Evolutionary conservation across 306 rosid genomes (phyloP).

Genomic region (Acmispon strigosus): DNA sequence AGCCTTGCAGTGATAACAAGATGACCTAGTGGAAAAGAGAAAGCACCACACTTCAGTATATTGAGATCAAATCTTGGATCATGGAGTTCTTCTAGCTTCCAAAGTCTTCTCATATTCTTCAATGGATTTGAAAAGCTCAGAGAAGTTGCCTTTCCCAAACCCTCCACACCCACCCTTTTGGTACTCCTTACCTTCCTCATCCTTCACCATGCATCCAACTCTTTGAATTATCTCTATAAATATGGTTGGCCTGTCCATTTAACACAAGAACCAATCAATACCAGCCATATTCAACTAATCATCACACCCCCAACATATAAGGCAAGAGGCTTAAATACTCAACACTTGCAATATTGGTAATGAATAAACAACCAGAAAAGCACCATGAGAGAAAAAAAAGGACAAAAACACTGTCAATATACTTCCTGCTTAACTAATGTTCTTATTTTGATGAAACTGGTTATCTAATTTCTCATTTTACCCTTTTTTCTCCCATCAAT

Average conservation of each 20-base stretch:
- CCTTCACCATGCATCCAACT: constrained; percentile 78
- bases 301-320: background rate
- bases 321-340: background rate
- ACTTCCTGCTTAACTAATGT: too few relatives aligned
- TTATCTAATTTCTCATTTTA: too few relatives aligned
- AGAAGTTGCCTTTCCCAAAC: constrained; percentile 95
- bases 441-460: too few relatives aligned
- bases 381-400: background rate
- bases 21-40: background rate
- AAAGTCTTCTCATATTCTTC: constrained; percentile 92
- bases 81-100: constrained; percentile 38
- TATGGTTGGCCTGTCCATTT: constrained; percentile 70
- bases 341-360: background rate
- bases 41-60: background rate
- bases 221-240: constrained; percentile 94
- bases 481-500: too few relatives aligned
- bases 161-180: constrained; percentile 98
- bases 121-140: constrained; percentile 92
- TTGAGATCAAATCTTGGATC: background rate
- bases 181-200: constrained; percentile 64
- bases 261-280: background rate
- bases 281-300: background rate
- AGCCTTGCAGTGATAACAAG: background rate
- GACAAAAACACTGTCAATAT: too few relatives aligned
- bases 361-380: background rate